phyloP scores from a whole-genome alignment of 768 basidiomycete species.

The Suillus tomentosus region DNA sequence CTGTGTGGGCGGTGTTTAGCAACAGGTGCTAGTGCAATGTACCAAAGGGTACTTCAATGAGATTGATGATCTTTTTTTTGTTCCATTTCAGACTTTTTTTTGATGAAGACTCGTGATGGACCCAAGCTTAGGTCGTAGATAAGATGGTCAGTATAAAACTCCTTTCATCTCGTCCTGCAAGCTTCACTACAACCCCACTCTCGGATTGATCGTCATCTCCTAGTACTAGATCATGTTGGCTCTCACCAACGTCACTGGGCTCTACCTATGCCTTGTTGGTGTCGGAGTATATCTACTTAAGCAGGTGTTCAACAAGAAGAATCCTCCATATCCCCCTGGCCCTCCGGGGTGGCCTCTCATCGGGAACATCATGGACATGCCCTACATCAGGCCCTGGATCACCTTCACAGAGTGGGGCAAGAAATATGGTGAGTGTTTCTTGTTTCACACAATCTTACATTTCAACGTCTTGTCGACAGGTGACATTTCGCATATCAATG shows the following conservation, averaged over 20 bases:
- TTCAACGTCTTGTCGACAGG: slow-evolving; percentile 37
- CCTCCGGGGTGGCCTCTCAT: slow-evolving; percentile 46
- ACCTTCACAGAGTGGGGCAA: slow-evolving; percentile 47
- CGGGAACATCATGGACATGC: slow-evolving; percentile 53
- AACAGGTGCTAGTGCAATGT: too few relatives aligned
- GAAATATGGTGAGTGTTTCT: slow-evolving; percentile 39
- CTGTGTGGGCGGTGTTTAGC: too few relatives aligned
- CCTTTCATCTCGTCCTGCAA: background rate
- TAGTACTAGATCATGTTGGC: slow-evolving; percentile 8
- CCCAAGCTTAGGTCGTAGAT: too few relatives aligned
- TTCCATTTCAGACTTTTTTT: too few relatives aligned
- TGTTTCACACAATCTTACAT: background rate
- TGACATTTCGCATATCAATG: slow-evolving; percentile 59
- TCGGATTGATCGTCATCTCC: background rate
- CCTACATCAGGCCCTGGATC: slow-evolving; percentile 46
- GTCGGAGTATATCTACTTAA: slow-evolving; percentile 31
- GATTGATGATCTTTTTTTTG: too few relatives aligned
- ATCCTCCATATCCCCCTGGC: slow-evolving; percentile 44
- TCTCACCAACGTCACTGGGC: slow-evolving; percentile 27
- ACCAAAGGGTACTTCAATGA: too few relatives aligned
- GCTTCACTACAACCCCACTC: background rate
- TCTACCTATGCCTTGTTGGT: slow-evolving; percentile 34
- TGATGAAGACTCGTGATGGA: too few relatives aligned
- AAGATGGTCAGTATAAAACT: too few relatives aligned
- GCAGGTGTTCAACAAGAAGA: slow-evolving; percentile 22